These are phyloP conservation scores for Aspergillus melleus DNA, from an alignment of 2,329 filamentous ascomycete species.

Conservation along the genomic window DNA sequence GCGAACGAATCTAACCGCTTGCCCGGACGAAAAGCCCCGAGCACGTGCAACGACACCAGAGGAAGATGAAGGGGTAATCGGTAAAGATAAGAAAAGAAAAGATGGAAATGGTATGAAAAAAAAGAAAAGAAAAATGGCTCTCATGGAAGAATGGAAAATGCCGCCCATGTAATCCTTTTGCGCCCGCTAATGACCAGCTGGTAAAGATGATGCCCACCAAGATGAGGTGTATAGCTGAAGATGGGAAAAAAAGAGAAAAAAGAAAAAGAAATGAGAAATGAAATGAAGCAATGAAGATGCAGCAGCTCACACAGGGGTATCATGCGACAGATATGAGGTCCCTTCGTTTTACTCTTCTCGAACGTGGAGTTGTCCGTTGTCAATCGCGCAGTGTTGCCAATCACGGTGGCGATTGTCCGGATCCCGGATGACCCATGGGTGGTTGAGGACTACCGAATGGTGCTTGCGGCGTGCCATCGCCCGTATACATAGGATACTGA, in stretches of 20 bases:
- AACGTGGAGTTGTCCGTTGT: neutral
- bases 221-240: slow-evolving; percentile 20
- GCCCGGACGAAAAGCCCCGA: neutral
- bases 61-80: slow-evolving; percentile 5
- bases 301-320: slow-evolving; percentile 16
- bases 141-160: slow-evolving; percentile 20
- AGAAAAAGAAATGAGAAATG: slow-evolving; percentile 1
- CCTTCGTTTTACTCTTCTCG: neutral
- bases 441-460: slow-evolving; percentile 23
- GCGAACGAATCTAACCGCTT: neutral
- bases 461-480: slow-evolving; percentile 28
- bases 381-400: neutral
- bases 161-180: slow-evolving; percentile 35
- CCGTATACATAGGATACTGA: slow-evolving; percentile 34
- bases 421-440: slow-evolving; percentile 34
- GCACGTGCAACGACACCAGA: neutral
- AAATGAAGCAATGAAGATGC: slow-evolving; percentile 7
- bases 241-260: slow-evolving; percentile 11
- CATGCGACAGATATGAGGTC: slow-evolving; percentile 8
- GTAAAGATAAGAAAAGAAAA: neutral
- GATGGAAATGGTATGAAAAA: slow-evolving; percentile 1
- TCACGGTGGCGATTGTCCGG: slow-evolving; percentile 27
- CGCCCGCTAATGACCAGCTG: slow-evolving; percentile 41
- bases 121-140: neutral
- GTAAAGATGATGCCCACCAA: slow-evolving; percentile 26